Percentiles rank a stretch among this genome's conserved stretches.
Evolutionary conservation across 2,329 filamentous ascomycete genomes (phyloP).

Genomic region (Zelopaecilomyces penicillatus): DNA sequence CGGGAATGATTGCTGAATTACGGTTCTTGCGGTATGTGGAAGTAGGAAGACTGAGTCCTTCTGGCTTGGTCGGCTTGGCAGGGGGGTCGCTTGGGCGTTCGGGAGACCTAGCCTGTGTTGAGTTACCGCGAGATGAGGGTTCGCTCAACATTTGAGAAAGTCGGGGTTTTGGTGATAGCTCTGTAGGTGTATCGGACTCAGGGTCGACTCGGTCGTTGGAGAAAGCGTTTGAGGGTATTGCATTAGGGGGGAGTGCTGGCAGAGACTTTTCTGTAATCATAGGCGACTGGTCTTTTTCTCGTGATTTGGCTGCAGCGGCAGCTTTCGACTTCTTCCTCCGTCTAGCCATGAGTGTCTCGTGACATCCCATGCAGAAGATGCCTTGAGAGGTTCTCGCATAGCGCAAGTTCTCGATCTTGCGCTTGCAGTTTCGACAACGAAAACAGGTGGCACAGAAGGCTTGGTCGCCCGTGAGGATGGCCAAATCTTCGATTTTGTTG

Average conservation of each 20-base stretch:
- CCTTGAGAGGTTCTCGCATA: constrained; percentile 97
- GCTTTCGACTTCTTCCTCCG: constrained; percentile 79
- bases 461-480: constrained; percentile 94
- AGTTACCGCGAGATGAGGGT: constrained; percentile 46
- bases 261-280: constrained; percentile 84
- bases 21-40: constrained; percentile 71
- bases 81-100: constrained; percentile 38
- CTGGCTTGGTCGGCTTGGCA: constrained; percentile 32
- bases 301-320: constrained; percentile 47
- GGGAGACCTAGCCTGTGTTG: constrained; percentile 44
- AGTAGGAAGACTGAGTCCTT: constrained; percentile 62
- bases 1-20: constrained; percentile 57
- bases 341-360: constrained; percentile 91
- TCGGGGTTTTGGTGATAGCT: constrained; percentile 57
- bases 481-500: constrained; percentile 96
- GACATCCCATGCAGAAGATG: constrained; percentile 99
- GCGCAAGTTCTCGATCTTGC: constrained; percentile 95
- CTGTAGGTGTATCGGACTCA: constrained; percentile 59
- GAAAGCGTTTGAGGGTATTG: constrained; percentile 54
- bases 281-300: constrained; percentile 55
- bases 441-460: constrained; percentile 97
- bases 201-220: constrained; percentile 50
- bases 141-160: constrained; percentile 43
- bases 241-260: constrained; percentile 77
- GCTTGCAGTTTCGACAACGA: constrained; percentile 94